phyloP scores from a whole-genome alignment of 257 asterid genomes.

The Hygrophila difformis region DNA sequence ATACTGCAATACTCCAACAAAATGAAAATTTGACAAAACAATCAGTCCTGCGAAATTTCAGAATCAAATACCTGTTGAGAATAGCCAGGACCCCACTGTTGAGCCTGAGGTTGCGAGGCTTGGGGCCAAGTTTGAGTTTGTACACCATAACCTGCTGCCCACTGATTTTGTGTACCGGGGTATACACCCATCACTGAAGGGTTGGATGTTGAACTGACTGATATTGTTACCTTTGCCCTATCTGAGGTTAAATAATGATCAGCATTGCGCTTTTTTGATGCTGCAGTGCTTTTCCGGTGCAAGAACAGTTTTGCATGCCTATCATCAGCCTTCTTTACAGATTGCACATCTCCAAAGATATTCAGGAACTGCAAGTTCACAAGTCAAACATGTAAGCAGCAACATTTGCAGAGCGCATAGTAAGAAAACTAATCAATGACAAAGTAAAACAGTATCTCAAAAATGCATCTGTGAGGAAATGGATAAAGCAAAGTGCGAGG shows the following conservation, averaged over 20 bases:
- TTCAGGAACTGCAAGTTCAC: constrained; percentile 74
- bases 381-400: not conserved
- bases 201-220: constrained; percentile 43
- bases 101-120: constrained; percentile 71
- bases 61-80: constrained; percentile 71
- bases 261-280: constrained; percentile 79
- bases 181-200: constrained; percentile 64
- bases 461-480: too few species aligned
- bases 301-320: constrained; percentile 84
- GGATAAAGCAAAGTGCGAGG: too few species aligned
- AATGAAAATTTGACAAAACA: too few species aligned
- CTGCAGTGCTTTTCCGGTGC: constrained; percentile 63
- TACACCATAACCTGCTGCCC: constrained; percentile 77
- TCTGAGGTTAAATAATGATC: constrained; percentile 82
- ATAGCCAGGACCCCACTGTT: constrained; percentile 78
- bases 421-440: too few species aligned
- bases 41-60: too few species aligned
- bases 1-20: too few species aligned
- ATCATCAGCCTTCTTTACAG: constrained; percentile 68
- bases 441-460: too few species aligned
- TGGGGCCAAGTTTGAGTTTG: constrained; percentile 93
- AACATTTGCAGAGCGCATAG: too few species aligned
- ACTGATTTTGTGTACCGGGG: constrained; percentile 69
- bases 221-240: constrained; percentile 56
- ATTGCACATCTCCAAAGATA: constrained; percentile 70